These are phyloP conservation scores for Ustilaginoidea virens DNA, from an alignment of 2,329 filamentous ascomycete species.

Conservation along the genomic window DNA sequence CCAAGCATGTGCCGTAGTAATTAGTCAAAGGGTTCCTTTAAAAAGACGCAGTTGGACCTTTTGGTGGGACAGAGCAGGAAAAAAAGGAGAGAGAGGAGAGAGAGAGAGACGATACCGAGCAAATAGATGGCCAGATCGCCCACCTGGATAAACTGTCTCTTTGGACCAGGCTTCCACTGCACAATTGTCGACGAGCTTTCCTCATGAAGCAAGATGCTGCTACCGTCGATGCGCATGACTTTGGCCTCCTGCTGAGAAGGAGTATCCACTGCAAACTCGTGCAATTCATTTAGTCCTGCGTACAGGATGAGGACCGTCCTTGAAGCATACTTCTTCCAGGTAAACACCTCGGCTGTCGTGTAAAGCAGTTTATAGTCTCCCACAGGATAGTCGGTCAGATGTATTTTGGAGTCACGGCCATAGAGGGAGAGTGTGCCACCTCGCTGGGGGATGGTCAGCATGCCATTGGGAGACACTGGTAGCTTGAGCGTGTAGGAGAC, in stretches of 20 bases:
- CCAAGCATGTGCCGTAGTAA: too few relatives aligned
- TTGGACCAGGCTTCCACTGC: conserved; percentile 15
- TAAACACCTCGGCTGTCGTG: conserved; percentile 55
- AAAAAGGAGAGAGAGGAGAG: not conserved
- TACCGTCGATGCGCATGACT: conserved; percentile 11
- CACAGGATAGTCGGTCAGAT: conserved; percentile 51
- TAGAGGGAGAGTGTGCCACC: conserved; percentile 40
- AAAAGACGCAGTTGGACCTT: not conserved
- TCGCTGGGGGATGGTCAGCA: conserved; percentile 41
- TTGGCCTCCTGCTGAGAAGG: conserved; percentile 4
- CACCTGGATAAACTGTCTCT: conserved; percentile 16
- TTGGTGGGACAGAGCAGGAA: not conserved
- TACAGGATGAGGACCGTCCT: conserved; percentile 50
- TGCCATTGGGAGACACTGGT: conserved; percentile 40
- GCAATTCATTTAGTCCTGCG: conserved; percentile 42
- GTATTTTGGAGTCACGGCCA: conserved; percentile 51
- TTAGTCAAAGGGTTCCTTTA: conserved; percentile 4
- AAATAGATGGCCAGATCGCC: conserved; percentile 27
- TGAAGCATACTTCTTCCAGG: conserved; percentile 47
- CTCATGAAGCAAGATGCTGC: conserved; percentile 11
- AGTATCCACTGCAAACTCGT: conserved; percentile 40
- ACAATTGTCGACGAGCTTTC: conserved; percentile 11
- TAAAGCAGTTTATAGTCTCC: conserved; percentile 46
- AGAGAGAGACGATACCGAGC: conserved; percentile 12
- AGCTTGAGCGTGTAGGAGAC: conserved; percentile 50